Base-by-base conservation (phyloP, 805 yeast species). In the Candida parachauliodes region DNA sequence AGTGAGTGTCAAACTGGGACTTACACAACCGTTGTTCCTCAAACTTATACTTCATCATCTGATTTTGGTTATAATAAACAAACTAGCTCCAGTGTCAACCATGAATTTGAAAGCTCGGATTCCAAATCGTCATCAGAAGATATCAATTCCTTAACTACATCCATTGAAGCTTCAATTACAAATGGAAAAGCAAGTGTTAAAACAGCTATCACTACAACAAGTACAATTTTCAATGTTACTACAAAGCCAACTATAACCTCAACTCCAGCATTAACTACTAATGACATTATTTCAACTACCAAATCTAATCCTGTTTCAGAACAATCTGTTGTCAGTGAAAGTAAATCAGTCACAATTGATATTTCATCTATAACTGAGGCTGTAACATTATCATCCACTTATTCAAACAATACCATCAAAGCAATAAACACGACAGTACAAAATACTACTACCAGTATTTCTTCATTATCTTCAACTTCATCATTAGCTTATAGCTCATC, bases 221-320 rank as follows among this genome's bases (percentile, higher is more conserved):
- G 50, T 5, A 56, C 61, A 1, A 42, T 61, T 17, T 59, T 48
- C 41, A 38, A 36, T 15, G 60, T 64, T 8, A 46, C 65, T 2
- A 44, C 47, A 5, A 49, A 52, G 2, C 59, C 60, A 8, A 34
- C 50, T 8, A 48, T 57, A 5, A 42, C 49, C 1, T 52, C 42
- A 36, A 41, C 36, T 4, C 49, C 54, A 12, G 23, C 49, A 11
- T 51, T 58, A 17, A 30, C 51, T 2, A 33, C 36, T 15, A n/a
- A n/a, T n/a, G 51, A 44, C 36, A 36, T 60, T 17, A 35, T 57
- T 22, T 36, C 57, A 8, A 40, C 46, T 6, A 58, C 63, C 3
- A 28, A 40, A 21, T 36, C 37, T 21, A 44, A 63, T 37, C 70
- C 70, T 15, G 50, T 65, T 44, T 40, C 51, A 27, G 51, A 65